These are phyloP conservation scores for Metschnikowia santaceciliae DNA, from an alignment of 805 yeast species.

Conservation along the genomic window DNA sequence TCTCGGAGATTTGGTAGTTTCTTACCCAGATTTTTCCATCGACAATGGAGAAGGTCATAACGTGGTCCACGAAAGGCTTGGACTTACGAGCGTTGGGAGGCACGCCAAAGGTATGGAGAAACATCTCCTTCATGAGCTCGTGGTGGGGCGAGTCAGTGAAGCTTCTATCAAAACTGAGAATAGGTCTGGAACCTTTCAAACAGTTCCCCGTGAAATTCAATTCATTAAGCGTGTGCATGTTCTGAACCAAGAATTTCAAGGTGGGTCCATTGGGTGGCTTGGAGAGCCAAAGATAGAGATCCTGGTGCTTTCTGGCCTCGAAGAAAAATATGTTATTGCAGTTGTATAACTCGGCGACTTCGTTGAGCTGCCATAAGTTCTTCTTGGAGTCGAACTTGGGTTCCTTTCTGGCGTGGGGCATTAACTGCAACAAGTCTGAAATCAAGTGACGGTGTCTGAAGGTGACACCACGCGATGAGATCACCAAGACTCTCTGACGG, in stretches of 20 bases:
- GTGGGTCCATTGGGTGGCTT: conserved; percentile 99
- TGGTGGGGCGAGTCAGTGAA: conserved; percentile 66
- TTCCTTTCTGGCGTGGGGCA: conserved; percentile 96
- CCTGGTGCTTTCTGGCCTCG: conserved; percentile 95
- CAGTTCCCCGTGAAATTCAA: conserved; percentile 96
- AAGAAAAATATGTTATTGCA: conserved; percentile 93
- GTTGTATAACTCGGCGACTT: conserved; percentile 93
- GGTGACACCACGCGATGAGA: conserved; percentile 93
- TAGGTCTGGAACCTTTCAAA: conserved; percentile 90
- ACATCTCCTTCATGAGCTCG: conserved; percentile 75
- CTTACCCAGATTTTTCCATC: conserved; percentile 95
- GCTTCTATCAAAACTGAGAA: conserved; percentile 79
- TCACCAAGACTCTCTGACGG: conserved; percentile 82
- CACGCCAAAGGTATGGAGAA: conserved; percentile 81
- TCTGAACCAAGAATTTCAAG: conserved; percentile 86
- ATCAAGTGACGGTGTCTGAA: conserved; percentile 94
- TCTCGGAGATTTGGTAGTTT: conserved; percentile 82
- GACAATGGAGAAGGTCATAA: conserved; percentile 85
- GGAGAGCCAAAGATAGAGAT: conserved; percentile 89
- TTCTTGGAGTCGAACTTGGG: conserved; percentile 93
- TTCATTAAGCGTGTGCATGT: conserved; percentile 94
- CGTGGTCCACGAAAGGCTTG: conserved; percentile 94
- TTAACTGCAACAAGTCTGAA: conserved; percentile 66
- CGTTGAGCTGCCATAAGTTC: conserved; percentile 82
- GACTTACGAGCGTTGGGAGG: conserved; percentile 90